Evolutionary conservation across 2,329 filamentous ascomycete species (phyloP), one percentile per base, ranked within the genome.

Genomic region (Scedosporium boydii): DNA sequence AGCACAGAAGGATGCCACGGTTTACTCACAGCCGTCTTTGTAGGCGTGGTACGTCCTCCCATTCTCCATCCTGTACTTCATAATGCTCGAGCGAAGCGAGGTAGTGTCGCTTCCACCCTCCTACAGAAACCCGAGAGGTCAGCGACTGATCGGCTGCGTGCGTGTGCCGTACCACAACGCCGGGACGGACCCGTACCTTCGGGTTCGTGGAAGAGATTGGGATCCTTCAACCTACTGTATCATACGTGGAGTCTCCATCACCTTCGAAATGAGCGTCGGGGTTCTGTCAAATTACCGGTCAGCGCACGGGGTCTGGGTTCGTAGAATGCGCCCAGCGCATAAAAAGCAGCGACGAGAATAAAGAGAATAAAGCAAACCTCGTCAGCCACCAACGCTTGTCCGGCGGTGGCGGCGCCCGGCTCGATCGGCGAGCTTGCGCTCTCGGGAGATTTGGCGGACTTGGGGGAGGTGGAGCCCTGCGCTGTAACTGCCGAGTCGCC

Each of bases 31-130:
- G 18, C 70, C 69, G 10, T 72, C 71, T 23, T 71, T 70, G 55
- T 69, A 70, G 0, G 64, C 67, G 38, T 71, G 69, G n/a, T 71
- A 71, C 0, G 68, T 70, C 9, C 69, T 65, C 0, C 70, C 69
- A 10, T 71, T 70, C 23, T 72, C 70, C 18, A 66, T 41, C 4
- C 69, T 65, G 21, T 70, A 70, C 3, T 62, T 65, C 2, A 68
- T 60, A 4, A 70, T 66, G 6, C 64, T 69, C 1, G 63, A 67
- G n/a, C 6, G 63, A 2, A 70, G 63, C 1, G 67, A 70, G 0
- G 68, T 64, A 1, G 68, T 71, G 1, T 62, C 60, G 38, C 60
- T 62, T n/a, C 4, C n/a, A 21, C 7, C 44, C 41, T 16, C 23
- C 34, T 60, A 56, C n/a, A 14, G 7, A 29, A 29, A 29, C 27